These are phyloP conservation scores for Picochlorum sp. DNA, from an alignment of 139 green algal species.

Conservation along the genomic window DNA sequence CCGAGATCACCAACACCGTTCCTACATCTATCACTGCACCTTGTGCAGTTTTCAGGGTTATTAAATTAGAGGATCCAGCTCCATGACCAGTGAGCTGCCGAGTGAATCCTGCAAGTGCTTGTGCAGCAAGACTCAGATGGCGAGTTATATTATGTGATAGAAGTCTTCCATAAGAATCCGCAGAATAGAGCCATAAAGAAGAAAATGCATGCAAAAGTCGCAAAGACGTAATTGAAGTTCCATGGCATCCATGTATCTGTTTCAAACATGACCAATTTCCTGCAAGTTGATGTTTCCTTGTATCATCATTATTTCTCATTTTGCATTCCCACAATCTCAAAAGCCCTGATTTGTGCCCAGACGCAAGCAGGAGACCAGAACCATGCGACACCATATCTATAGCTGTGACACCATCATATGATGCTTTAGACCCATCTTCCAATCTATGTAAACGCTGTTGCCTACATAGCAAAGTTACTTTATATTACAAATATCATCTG, in stretches of 20 bases:
- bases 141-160: conserved; percentile 17
- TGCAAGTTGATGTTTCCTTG: conserved; percentile 5
- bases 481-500: no score
- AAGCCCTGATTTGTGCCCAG: conserved; percentile 10
- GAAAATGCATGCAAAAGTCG: conserved; percentile 10
- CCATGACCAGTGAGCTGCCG: conserved; percentile 10
- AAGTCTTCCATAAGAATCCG: conserved; percentile 17
- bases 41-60: conserved; percentile 14
- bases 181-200: conserved; percentile 12
- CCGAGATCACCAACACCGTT: neutral
- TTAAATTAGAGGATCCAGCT: conserved; percentile 3
- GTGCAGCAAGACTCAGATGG: conserved; percentile 9
- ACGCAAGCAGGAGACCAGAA: conserved; percentile 4
- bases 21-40: neutral
- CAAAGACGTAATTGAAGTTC: conserved; percentile 1
- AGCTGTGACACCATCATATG: conserved; percentile 8
- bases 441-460: no score
- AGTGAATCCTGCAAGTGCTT: conserved; percentile 16
- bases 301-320: no score
- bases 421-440: no score
- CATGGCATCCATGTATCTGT: conserved; percentile 11
- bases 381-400: conserved; percentile 13
- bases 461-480: no score
- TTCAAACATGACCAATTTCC: neutral
- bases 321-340: conserved; percentile 20